Conservation (phyloP, 257 asterid species). For the Thymus quinquecostatus region DNA sequence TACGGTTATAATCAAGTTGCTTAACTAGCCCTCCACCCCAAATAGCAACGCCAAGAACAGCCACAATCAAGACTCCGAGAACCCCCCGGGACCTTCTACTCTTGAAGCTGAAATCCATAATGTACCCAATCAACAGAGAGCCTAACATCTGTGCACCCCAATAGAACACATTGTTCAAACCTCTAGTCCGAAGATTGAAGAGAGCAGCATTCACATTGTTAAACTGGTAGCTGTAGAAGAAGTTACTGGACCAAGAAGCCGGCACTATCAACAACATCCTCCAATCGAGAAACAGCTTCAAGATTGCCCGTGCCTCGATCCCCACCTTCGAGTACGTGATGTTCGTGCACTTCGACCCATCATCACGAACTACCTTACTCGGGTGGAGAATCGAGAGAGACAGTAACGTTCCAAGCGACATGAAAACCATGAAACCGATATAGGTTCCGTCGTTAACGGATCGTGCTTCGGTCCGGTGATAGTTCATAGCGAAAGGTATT, state of each 20-base stretch:
- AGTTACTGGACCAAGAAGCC: slow-evolving; percentile 92
- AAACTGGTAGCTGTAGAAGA: slow-evolving; percentile 89
- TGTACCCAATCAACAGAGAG: slow-evolving; percentile 53
- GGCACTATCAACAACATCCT: slow-evolving; percentile 84
- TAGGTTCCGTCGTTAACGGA: slow-evolving; percentile 94
- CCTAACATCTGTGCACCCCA: slow-evolving; percentile 90
- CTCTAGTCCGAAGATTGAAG: slow-evolving; percentile 83
- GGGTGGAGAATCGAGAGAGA: slow-evolving; percentile 79
- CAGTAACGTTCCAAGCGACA: slow-evolving; percentile 64
- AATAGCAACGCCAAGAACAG: slow-evolving; percentile 64
- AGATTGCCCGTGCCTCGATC: slow-evolving; percentile 53
- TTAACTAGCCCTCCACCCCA: slow-evolving; percentile 94
- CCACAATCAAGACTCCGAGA: slow-evolving; percentile 34
- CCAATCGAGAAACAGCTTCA: slow-evolving; percentile 74
- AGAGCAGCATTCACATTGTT: slow-evolving; percentile 76
- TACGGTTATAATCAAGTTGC: slow-evolving; percentile 58
- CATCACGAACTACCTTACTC: slow-evolving; percentile 63
- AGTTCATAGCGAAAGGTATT: slow-evolving; percentile 71
- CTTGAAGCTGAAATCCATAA: slow-evolving; percentile 72
- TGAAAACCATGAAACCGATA: slow-evolving; percentile 87
- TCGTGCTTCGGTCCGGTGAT: slow-evolving; percentile 48
- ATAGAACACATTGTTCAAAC: slow-evolving; percentile 63
- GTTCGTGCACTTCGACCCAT: slow-evolving; percentile 75
- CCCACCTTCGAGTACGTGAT: slow-evolving; percentile 72
- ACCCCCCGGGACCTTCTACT: slow-evolving; percentile 72